These are phyloP conservation scores for Fonsecaea nubica DNA, from an alignment of 2,329 filamentous ascomycete species.

Conservation along the genomic window DNA sequence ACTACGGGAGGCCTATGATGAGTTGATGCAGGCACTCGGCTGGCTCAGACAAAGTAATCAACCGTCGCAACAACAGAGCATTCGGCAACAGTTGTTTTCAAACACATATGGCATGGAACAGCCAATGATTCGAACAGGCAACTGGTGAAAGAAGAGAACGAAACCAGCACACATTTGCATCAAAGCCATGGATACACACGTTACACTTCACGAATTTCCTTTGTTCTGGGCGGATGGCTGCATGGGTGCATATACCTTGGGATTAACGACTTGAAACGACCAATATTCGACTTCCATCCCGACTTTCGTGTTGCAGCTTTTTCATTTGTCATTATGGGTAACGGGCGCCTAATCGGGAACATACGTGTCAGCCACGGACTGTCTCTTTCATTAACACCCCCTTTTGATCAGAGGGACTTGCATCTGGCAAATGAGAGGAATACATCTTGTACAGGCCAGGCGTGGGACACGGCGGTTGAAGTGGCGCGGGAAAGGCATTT, in stretches of 20 bases:
- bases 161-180: constrained; percentile 21
- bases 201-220: constrained; percentile 34
- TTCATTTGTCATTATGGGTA: constrained; percentile 14
- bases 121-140: constrained; percentile 36
- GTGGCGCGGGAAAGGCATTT: neutral
- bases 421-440: neutral
- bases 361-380: constrained; percentile 1
- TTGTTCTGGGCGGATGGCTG: constrained; percentile 22
- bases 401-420: neutral
- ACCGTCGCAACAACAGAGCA: constrained; percentile 45
- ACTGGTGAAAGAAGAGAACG: constrained; percentile 29
- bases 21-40: constrained; percentile 74
- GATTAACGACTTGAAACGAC: constrained; percentile 28
- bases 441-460: neutral
- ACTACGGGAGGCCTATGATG: constrained; percentile 78
- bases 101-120: constrained; percentile 62
- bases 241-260: constrained; percentile 19
- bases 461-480: neutral
- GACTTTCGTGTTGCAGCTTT: constrained; percentile 2
- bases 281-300: constrained; percentile 4
- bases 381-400: neutral
- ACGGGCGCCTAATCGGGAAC: constrained; percentile 1
- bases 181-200: constrained; percentile 8
- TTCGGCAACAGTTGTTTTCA: constrained; percentile 63
- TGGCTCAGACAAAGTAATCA: constrained; percentile 69